Conservation (phyloP, 192 early-diverging fungal genomes). For the Funneliformis mosseae region DNA sequence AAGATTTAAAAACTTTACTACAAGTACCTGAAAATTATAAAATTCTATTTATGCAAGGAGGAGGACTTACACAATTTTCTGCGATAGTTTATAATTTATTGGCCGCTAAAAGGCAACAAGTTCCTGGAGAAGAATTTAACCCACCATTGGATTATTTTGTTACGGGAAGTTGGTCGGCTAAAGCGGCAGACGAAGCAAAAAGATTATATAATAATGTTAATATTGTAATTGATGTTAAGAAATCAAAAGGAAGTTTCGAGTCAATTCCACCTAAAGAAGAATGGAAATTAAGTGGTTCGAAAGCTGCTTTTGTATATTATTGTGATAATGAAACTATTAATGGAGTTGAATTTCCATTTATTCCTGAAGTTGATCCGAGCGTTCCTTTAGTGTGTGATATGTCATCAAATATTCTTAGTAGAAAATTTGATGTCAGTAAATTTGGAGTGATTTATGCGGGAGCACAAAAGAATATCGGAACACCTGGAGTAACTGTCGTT, state of each 20-base stretch:
- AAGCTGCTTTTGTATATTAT: slow-evolving; percentile 91
- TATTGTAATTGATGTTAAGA: slow-evolving; percentile 75
- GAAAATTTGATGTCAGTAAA: slow-evolving; percentile 75
- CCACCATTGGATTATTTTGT: slow-evolving; percentile 86
- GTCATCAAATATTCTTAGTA: slow-evolving; percentile 83
- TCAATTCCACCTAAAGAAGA: slow-evolving; percentile 58
- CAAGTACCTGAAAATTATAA: slow-evolving; percentile 89
- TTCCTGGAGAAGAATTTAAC: slow-evolving; percentile 35
- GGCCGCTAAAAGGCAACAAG: slow-evolving; percentile 51
- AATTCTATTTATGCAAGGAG: slow-evolving; percentile 94
- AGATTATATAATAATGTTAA: slow-evolving; percentile 81
- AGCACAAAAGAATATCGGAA: slow-evolving; percentile 96
- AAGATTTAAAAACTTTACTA: slow-evolving; percentile 69
- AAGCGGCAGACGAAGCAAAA: slow-evolving; percentile 83
- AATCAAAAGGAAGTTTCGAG: slow-evolving; percentile 51
- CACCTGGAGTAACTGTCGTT: slow-evolving; percentile 90
- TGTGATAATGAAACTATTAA: slow-evolving; percentile 99
- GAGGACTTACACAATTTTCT: slow-evolving; percentile 91
- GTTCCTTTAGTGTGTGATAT: slow-evolving; percentile 92
- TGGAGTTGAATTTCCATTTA: slow-evolving; percentile 79
- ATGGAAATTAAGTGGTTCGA: slow-evolving; percentile 69
- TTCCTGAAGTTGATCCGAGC: slow-evolving; percentile 54
- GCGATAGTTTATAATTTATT: slow-evolving; percentile 89
- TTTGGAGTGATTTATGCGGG: slow-evolving; percentile 92
- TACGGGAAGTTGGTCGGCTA: slow-evolving; percentile 89